Evolutionary conservation across 805 yeast species (phyloP), one percentile per base, ranked within the genome.

Genomic region (Tetrapisispora namnaoensis): DNA sequence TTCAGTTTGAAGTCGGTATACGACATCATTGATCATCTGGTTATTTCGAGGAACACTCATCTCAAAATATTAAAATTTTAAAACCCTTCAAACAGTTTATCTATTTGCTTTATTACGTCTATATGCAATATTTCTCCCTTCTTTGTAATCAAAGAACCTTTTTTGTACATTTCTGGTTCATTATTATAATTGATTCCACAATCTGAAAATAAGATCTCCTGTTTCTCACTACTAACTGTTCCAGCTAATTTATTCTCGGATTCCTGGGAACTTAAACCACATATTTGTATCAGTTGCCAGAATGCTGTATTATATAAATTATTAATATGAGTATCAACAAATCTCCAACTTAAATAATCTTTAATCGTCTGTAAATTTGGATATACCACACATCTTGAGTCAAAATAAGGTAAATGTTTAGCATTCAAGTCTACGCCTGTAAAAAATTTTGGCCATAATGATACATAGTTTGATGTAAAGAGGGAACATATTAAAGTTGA

Each of bases 241-340:
- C 96, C 96, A 49, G 76, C 74, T 32, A 93, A 73, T 54, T 66
- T 71, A 44, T 79, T 73, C 59, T 93, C 97, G 0, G 98, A 95
- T 36, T 88, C 93, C 53, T 78, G 78, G 0, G 95, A 80, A 0
- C 83, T 75, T 66, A 85, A 49, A 0, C 82, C 82, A 17, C 93
- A 89, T 52, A 76, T 72, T 18, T 70, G 61, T 0, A 93, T 91
- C 58, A 93, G 71, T 6, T 79, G 72, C 99, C 99, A 93, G 63
- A 93, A 93, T 0, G 88, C 72, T 0, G 99, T 93, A 61, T 93
- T 93, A 70, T 91, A 93, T 51, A 93, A 67, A 63, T 93, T 93
- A 65, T 93, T 93, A 48, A 93, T 93, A 68, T 93, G 99, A 46
- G 93, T 93, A 62, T 93, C 99, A 1, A 83, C 98, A 62, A 87